Conservation (phyloP, 768 basidiomycete species). For the Naematelia aurantialba region DNA sequence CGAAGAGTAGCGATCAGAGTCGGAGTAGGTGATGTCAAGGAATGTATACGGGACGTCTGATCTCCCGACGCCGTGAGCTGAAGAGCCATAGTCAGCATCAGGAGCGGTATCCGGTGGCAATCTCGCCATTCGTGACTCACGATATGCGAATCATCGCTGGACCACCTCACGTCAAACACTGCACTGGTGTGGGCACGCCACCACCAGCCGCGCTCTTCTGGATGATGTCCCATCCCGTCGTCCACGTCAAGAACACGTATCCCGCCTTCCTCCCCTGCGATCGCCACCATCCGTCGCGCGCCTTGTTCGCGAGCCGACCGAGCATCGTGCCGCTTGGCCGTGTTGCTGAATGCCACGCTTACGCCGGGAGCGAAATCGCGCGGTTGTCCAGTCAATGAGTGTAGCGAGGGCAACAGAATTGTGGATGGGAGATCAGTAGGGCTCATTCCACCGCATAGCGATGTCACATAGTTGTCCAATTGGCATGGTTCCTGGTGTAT, state of each 20-base stretch:
- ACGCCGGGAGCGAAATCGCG: slow-evolving; percentile 38
- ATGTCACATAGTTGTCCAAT: neutral
- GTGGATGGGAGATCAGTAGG: slow-evolving; percentile 20
- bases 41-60: slow-evolving; percentile 36
- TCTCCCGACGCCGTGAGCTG: slow-evolving; percentile 46
- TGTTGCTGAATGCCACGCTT: slow-evolving; percentile 26
- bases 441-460: neutral
- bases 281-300: slow-evolving; percentile 30
- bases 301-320: slow-evolving; percentile 15
- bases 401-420: slow-evolving; percentile 32
- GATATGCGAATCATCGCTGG: slow-evolving; percentile 34
- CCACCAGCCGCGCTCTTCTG: slow-evolving; percentile 42
- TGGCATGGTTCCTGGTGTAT: neutral
- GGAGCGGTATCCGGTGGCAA: neutral
- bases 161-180: slow-evolving; percentile 48
- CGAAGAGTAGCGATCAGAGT: slow-evolving; percentile 34
- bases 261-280: slow-evolving; percentile 43
- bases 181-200: slow-evolving; percentile 46
- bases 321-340: slow-evolving; percentile 26
- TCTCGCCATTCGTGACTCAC: slow-evolving; percentile 16
- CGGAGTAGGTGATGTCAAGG: slow-evolving; percentile 25
- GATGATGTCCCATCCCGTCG: slow-evolving; percentile 26
- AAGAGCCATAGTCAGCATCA: neutral
- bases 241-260: slow-evolving; percentile 41
- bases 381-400: slow-evolving; percentile 31